Percentiles rank a stretch among this genome's conserved stretches.
Evolutionary conservation across 2,329 filamentous ascomycete species (phyloP).

Genomic region (Trichoderma sp.): DNA sequence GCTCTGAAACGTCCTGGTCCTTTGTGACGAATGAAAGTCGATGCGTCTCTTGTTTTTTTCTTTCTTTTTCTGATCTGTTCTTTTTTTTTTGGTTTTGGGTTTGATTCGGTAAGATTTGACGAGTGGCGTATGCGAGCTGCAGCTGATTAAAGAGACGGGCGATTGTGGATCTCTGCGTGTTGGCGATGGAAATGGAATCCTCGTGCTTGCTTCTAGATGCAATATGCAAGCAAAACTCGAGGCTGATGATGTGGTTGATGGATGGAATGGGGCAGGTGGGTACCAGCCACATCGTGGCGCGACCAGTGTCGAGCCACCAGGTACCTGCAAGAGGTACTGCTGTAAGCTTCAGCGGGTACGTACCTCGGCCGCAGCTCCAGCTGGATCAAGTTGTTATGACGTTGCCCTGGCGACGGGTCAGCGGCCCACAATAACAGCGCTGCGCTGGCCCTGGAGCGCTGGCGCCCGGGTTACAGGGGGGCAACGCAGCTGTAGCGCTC

Average conservation of each 20-base stretch:
- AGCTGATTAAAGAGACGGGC: not conserved
- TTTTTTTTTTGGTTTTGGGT: not conserved
- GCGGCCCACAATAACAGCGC: slow-evolving; percentile 23
- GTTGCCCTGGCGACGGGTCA: slow-evolving; percentile 26
- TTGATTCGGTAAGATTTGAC: not conserved
- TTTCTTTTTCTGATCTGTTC: not conserved
- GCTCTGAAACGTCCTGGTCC: no score
- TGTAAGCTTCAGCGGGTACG: not conserved
- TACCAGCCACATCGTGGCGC: slow-evolving; percentile 18
- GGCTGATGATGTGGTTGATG: not conserved
- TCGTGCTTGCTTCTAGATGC: not conserved
- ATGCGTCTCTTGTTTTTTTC: not conserved
- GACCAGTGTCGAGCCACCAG: slow-evolving; percentile 4
- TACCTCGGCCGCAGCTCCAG: not conserved
- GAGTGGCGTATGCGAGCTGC: slow-evolving; percentile 1
- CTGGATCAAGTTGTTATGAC: slow-evolving; percentile 15
- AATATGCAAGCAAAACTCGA: not conserved
- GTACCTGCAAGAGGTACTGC: no score
- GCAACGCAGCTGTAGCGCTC: not conserved
- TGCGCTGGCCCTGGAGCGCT: slow-evolving; percentile 14
- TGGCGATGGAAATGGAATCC: not conserved
- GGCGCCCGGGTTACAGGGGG: slow-evolving; percentile 18
- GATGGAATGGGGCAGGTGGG: not conserved
- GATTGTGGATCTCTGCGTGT: not conserved
- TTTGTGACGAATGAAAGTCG: not conserved